These are phyloP conservation scores for Angophora floribunda DNA, from an alignment of 345 rosid species.

Conservation along the genomic window DNA sequence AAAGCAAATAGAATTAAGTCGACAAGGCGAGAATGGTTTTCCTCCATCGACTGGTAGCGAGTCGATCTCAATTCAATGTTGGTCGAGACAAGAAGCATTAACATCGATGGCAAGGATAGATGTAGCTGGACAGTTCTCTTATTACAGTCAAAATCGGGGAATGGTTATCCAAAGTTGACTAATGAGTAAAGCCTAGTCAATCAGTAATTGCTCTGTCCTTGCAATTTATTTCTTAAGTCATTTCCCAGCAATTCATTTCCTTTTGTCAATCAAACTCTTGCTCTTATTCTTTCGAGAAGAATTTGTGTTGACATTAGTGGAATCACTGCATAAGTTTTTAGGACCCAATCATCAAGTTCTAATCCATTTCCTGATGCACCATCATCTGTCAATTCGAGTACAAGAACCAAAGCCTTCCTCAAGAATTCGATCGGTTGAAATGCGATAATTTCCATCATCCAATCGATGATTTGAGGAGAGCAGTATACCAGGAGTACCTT, in stretches of 20 bases:
- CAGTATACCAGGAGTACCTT: not conserved
- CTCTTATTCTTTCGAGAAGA: not conserved
- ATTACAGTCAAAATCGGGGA: not conserved
- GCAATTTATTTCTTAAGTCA: not conserved
- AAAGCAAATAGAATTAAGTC: not conserved
- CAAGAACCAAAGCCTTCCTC: not conserved
- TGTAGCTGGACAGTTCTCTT: not conserved
- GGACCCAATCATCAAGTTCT: not conserved
- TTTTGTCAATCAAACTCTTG: not conserved
- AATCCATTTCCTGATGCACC: not conserved
- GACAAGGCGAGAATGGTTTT: accelerated
- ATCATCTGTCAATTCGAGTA: not conserved
- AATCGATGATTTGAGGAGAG: not conserved
- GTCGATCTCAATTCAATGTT: not conserved
- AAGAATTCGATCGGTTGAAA: accelerated
- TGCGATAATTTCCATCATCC: accelerated
- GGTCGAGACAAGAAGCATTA: not conserved
- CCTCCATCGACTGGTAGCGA: not conserved
- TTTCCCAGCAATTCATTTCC: not conserved
- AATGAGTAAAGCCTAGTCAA: not conserved
- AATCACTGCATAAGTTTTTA: not conserved
- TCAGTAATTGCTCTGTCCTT: not conserved
- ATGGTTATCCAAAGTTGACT: not conserved
- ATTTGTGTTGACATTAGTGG: not conserved
- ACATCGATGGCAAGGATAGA: not conserved